Evolutionary conservation across 2,329 filamentous ascomycete genomes (phyloP).

Genomic region (Pseudopithomyces maydicus): DNA sequence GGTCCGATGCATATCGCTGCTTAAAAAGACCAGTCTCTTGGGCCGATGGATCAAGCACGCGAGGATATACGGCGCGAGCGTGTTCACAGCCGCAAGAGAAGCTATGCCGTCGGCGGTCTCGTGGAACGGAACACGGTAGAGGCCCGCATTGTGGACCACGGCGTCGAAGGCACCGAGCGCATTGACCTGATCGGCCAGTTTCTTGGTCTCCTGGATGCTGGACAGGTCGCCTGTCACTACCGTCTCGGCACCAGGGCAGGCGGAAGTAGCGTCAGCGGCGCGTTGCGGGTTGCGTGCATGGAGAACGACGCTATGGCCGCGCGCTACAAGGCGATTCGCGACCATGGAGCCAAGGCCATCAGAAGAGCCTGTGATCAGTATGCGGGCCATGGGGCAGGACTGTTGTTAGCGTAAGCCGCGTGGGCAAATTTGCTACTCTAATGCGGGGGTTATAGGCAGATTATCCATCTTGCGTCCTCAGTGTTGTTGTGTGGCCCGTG

Average conservation of each 20-base stretch:
- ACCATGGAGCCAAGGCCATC: slow-evolving; percentile 62
- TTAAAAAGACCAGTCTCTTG: slow-evolving; percentile 58
- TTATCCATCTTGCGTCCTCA: too few relatives aligned
- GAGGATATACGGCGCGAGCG: slow-evolving; percentile 62
- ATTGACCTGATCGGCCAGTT: slow-evolving; percentile 58
- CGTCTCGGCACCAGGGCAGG: slow-evolving; percentile 56
- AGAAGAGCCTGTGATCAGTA: slow-evolving; percentile 62
- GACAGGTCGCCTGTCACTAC: slow-evolving; percentile 61
- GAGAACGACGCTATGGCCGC: slow-evolving; percentile 61
- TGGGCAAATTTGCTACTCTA: too few relatives aligned
- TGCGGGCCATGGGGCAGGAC: slow-evolving; percentile 48
- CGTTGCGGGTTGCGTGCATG: slow-evolving; percentile 63
- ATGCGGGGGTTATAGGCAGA: too few relatives aligned
- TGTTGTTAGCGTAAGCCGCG: not conserved
- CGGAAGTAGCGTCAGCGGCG: slow-evolving; percentile 54
- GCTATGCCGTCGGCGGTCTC: slow-evolving; percentile 56
- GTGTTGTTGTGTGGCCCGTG: too few relatives aligned
- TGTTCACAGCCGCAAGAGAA: slow-evolving; percentile 61
- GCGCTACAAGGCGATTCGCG: slow-evolving; percentile 55
- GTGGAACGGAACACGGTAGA: slow-evolving; percentile 50
- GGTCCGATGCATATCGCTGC: slow-evolving; percentile 56
- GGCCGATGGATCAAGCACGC: slow-evolving; percentile 57
- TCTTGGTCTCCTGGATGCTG: slow-evolving; percentile 56
- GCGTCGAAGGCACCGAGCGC: slow-evolving; percentile 57
- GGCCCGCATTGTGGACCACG: slow-evolving; percentile 64